Evolutionary conservation across 2,329 filamentous ascomycete genomes (phyloP).

Genomic region (Botrytis hyacinthi): DNA sequence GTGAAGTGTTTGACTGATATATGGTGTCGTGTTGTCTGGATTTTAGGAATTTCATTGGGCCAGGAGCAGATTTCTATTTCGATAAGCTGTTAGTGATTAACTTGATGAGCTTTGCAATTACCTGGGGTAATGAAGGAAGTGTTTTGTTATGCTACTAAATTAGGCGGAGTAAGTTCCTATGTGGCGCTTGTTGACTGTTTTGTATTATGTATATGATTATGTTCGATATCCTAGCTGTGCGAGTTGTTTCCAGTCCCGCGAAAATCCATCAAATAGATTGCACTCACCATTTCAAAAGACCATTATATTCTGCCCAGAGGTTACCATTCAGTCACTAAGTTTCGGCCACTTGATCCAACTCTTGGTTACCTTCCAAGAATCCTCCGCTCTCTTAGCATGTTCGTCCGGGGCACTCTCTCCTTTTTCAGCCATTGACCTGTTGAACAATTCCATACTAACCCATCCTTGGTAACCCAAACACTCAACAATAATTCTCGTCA

Average conservation of each 20-base stretch:
- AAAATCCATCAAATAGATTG: neutral
- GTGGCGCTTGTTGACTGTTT: neutral
- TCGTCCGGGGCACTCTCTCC: slow-evolving; percentile 47
- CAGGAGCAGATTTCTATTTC: neutral
- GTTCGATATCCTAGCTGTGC: neutral
- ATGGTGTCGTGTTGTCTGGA: neutral
- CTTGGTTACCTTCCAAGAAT: slow-evolving; percentile 44
- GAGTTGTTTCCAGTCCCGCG: neutral
- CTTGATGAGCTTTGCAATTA: neutral
- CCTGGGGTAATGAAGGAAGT: neutral
- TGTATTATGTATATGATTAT: neutral
- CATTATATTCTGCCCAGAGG: neutral
- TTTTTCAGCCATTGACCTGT: slow-evolving; percentile 48
- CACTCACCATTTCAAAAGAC: neutral
- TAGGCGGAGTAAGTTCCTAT: neutral
- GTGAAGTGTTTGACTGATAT: neutral
- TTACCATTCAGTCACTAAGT: neutral
- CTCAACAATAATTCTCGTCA: slow-evolving; percentile 49
- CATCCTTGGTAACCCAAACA: slow-evolving; percentile 57
- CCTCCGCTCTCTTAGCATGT: slow-evolving; percentile 51
- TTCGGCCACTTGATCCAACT: slow-evolving; percentile 24
- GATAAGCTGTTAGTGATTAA: neutral
- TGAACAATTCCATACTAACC: slow-evolving; percentile 60
- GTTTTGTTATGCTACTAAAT: neutral
- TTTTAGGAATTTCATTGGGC: neutral